Base-by-base conservation (phyloP, 1,284 basidiomycete species). In the Heterobasidion annosum region DNA sequence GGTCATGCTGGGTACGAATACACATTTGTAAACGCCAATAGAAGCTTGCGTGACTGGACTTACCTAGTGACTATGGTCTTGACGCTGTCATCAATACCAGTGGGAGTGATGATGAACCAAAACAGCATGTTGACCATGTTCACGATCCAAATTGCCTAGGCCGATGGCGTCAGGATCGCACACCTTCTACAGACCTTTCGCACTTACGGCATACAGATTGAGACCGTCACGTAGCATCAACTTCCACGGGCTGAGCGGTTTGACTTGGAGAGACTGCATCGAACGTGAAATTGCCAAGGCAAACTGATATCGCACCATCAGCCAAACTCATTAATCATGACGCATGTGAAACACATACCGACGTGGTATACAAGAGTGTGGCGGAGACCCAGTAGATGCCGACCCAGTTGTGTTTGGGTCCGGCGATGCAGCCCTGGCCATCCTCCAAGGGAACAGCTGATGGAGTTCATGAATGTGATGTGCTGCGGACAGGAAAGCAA, bases 141-240 rank as follows among this genome's bases (percentile, higher is more conserved):
- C 58, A 91, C 84, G 60, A 83, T 62, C 74, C 81, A 85, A 67
- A 91, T 77, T 34, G 88, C 76, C 79, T 82, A 59, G 18, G 50
- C 34, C 6, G 44, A 3, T n/a, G 10, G 45, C 34, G 9, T 32
- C 50, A 33, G 48, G 48, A 44, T 53, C 46, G 52, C 58, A 54
- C 52, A 19, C 45, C 35, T 34, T 10, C 33, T 42, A 40, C 48
- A 51, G 53, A 50, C 37, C 37, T 25, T 19, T 19, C 8, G 15
- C 8, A 67, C 78, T 60, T 67, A 82, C 83, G 54, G 77, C 85
- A 64, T 91, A 91, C 55, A 91, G 79, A 70, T 90, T 91, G 59
- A 91, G 80, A 9, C 87, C 86, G 65, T 91, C 88, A 57, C 88
- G 85, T 58, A 91, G 85, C 87, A 90, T 90, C 60, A 91, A 75